Evolutionary conservation across 192 early-diverging fungal genomes (phyloP).

Genomic region (Linnemannia hyalina): DNA sequence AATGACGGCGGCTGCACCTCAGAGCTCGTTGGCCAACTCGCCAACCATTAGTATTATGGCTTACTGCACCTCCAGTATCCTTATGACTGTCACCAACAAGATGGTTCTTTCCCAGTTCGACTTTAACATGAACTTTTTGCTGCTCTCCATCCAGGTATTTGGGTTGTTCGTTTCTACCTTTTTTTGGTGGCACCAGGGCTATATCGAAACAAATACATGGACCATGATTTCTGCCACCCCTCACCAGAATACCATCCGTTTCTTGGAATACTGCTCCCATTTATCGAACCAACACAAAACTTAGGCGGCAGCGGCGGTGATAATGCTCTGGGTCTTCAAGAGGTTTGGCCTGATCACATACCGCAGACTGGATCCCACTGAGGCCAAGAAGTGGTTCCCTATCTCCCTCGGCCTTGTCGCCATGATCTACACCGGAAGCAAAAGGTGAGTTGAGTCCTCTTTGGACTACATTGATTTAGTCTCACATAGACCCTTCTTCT

Average conservation of each 20-base stretch:
- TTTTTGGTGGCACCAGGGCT: slow-evolving; percentile 1
- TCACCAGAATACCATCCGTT: not conserved
- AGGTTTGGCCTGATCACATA: slow-evolving; percentile 71
- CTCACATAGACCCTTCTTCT: not conserved
- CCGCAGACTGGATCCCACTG: slow-evolving; percentile 72
- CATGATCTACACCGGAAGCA: slow-evolving; percentile 98
- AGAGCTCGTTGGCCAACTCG: slow-evolving; percentile 43
- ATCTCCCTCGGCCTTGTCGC: slow-evolving; percentile 87
- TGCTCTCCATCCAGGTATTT: slow-evolving; percentile 77
- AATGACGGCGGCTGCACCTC: slow-evolving; percentile 25
- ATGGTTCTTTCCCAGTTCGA: slow-evolving; percentile 85
- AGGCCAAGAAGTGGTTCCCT: slow-evolving; percentile 84
- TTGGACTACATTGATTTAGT: no score
- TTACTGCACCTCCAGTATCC: slow-evolving; percentile 91
- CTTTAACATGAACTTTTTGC: slow-evolving; percentile 88
- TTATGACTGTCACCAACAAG: slow-evolving; percentile 94
- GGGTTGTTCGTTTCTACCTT: not conserved
- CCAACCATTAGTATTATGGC: slow-evolving; percentile 78
- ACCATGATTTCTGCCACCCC: not conserved
- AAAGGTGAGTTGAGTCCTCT: slow-evolving; percentile 62
- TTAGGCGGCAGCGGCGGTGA: slow-evolving; percentile 63
- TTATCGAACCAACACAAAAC: not conserved
- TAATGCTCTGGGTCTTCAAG: slow-evolving; percentile 67
- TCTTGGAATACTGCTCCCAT: not conserved
- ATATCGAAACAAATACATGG: not conserved